phyloP scores from a whole-genome alignment of 257 asterid species.

The Lavandula angustifolia region DNA sequence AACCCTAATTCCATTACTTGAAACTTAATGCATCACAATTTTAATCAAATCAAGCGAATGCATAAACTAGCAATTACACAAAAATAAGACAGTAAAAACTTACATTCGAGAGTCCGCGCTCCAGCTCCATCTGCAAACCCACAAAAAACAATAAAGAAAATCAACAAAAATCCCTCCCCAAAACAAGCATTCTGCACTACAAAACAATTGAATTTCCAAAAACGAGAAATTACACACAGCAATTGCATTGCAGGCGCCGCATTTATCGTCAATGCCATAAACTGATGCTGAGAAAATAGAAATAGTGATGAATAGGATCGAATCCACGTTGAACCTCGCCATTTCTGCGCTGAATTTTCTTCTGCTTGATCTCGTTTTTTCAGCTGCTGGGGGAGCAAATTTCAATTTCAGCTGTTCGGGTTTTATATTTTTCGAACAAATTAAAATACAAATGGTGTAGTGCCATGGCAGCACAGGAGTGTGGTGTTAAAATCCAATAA shows the following conservation, averaged over 20 bases:
- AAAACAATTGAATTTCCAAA: background rate
- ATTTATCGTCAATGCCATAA: constrained; percentile 69
- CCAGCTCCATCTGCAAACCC: constrained; percentile 80
- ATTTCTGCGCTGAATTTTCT: constrained; percentile 22
- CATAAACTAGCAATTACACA: background rate
- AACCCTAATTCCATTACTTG: background rate
- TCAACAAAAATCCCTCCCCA: background rate
- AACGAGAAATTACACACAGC: constrained; percentile 57
- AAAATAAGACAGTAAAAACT: constrained; percentile 29
- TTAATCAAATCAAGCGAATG: constrained; percentile 4
- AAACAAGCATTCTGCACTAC: background rate
- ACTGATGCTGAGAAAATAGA: constrained; percentile 37
- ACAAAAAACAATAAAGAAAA: background rate
- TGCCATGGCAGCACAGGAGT: constrained; percentile 27
- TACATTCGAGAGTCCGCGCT: constrained; percentile 72
- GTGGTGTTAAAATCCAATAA: constrained; percentile 35
- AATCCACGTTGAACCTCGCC: constrained; percentile 31
- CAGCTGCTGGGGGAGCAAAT: background rate
- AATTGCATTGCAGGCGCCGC: constrained; percentile 88
- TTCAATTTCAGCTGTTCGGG: constrained; percentile 4
- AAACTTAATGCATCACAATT: constrained; percentile 1
- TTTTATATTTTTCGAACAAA: background rate
- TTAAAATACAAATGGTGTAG: background rate
- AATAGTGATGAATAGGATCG: constrained; percentile 22
- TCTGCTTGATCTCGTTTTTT: constrained; percentile 33